Evolutionary conservation across 164 flowering plant genomes (phyloP), one percentile per base, ranked within the genome.

Genomic region (Houttuynia cordata): DNA sequence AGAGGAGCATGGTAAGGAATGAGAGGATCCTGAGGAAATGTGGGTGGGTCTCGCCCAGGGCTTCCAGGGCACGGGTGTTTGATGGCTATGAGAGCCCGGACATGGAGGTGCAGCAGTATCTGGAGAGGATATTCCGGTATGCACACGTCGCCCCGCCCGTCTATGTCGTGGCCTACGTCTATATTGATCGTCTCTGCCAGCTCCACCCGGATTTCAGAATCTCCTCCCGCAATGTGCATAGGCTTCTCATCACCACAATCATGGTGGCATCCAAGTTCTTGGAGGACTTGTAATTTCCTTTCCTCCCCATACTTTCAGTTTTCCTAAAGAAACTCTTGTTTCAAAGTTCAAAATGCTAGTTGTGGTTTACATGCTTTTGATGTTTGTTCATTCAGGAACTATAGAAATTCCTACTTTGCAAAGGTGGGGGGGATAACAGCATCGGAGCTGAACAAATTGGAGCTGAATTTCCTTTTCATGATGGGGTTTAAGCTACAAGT

Each of bases 191-290:
- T n/a, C 73, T 92, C 47, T 86, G 91, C 73, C 86, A 84, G 61
- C 66, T 73, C n/a, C 74, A 76, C 57, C 85, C 85, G 0, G 84
- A 70, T 58, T 85, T 92, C 53, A 60, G 85, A 37, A 80, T 92
- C 67, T 75, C 70, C 24, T 64, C 77, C 10, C 25, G 75, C 19
- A 92, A 92, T 76, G 98, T 92, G 0, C 96, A 92, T 67, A 68
- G 89, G 58, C 83, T 92, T 62, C 84, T 92, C 67, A 84, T 92
- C 54, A 89, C 96, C 3, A 84, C 91, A 6, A 79, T 92, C 67
- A 85, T 92, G 95, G 87, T 89, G 25, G 96, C 98, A 15, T 87
- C 98, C 24, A 92, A 92, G 56, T 92, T 85, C 67, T 86, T 84
- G 0, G 98, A 92, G 50, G 98, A 92, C 78, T 74, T 77, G 98